A percentile compares a stretch with the other conserved stretches of the same genome.
phyloP scores from a whole-genome alignment of 2,329 filamentous ascomycete genomes.

The Fusarium mundagurra region DNA sequence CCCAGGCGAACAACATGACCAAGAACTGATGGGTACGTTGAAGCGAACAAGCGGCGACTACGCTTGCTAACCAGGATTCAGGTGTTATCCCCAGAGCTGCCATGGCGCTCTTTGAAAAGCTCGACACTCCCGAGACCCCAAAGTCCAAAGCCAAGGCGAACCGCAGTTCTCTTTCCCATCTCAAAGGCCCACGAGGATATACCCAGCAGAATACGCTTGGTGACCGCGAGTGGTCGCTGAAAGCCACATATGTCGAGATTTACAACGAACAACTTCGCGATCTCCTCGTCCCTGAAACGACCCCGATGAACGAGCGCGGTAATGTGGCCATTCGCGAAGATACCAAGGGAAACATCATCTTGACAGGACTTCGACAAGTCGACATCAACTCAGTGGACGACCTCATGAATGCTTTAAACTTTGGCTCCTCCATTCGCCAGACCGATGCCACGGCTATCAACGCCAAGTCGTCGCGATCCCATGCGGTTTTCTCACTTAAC shows the following conservation, averaged over 20 bases:
- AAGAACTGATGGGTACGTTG: slow-evolving; percentile 79
- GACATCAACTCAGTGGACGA: slow-evolving; percentile 93
- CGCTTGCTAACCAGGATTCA: slow-evolving; percentile 48
- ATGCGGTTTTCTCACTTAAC: slow-evolving; percentile 96
- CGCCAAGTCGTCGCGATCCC: slow-evolving; percentile 95
- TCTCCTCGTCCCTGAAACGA: slow-evolving; percentile 81
- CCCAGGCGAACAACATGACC: slow-evolving; percentile 77
- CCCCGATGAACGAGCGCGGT: slow-evolving; percentile 74
- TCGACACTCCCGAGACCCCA: slow-evolving; percentile 72
- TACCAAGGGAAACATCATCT: slow-evolving; percentile 89
- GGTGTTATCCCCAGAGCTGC: slow-evolving; percentile 97
- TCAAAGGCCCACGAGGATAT: slow-evolving; percentile 83
- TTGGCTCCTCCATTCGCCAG: slow-evolving; percentile 93
- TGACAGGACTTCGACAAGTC: slow-evolving; percentile 89
- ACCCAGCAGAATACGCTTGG: slow-evolving; percentile 55
- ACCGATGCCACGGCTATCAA: slow-evolving; percentile 98
- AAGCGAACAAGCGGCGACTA: not conserved
- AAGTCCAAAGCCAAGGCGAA: slow-evolving; percentile 55
- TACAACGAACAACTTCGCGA: slow-evolving; percentile 98
- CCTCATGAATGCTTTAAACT: slow-evolving; percentile 86
- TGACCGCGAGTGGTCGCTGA: slow-evolving; percentile 89
- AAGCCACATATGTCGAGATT: slow-evolving; percentile 95
- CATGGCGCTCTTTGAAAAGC: slow-evolving; percentile 84
- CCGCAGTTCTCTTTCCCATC: slow-evolving; percentile 77
- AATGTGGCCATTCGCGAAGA: slow-evolving; percentile 95